Percentiles rank a stretch among this genome's conserved stretches.
phyloP scores from a whole-genome alignment of 768 basidiomycete genomes.

The Amanita phalloides region DNA sequence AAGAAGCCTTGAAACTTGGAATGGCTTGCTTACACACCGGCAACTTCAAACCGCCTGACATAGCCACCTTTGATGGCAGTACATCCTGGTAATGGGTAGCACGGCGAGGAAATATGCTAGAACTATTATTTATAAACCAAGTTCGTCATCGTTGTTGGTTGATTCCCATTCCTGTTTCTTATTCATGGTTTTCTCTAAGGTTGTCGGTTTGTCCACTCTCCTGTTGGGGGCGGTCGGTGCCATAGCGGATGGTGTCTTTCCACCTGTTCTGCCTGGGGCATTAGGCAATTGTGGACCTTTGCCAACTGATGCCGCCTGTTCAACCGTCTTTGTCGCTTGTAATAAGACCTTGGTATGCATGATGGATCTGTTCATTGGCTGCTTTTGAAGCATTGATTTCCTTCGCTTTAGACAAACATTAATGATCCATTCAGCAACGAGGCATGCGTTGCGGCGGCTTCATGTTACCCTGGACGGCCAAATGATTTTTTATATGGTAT shows the following conservation, averaged over 20 bases:
- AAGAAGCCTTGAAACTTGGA: too few species aligned
- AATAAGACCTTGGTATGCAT: constrained; percentile 6
- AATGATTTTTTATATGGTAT: constrained; percentile 5
- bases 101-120: background rate
- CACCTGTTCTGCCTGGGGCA: constrained; percentile 1
- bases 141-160: background rate
- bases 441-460: constrained; percentile 8
- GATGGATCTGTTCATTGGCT: background rate
- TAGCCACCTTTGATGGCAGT: too few species aligned
- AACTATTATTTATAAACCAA: background rate
- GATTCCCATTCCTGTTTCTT: background rate
- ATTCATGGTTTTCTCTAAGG: background rate
- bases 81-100: background rate
- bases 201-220: background rate
- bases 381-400: background rate
- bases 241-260: constrained; percentile 6
- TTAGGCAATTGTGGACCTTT: constrained; percentile 4
- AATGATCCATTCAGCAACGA: constrained; percentile 6
- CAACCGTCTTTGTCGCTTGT: constrained; percentile 7
- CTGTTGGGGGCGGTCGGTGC: background rate
- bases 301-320: constrained; percentile 7
- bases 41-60: too few species aligned
- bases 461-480: constrained; percentile 5
- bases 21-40: too few species aligned
- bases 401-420: background rate